Conservation (phyloP, 352 stramenopile species). For the Globisporangium recalcitrans region DNA sequence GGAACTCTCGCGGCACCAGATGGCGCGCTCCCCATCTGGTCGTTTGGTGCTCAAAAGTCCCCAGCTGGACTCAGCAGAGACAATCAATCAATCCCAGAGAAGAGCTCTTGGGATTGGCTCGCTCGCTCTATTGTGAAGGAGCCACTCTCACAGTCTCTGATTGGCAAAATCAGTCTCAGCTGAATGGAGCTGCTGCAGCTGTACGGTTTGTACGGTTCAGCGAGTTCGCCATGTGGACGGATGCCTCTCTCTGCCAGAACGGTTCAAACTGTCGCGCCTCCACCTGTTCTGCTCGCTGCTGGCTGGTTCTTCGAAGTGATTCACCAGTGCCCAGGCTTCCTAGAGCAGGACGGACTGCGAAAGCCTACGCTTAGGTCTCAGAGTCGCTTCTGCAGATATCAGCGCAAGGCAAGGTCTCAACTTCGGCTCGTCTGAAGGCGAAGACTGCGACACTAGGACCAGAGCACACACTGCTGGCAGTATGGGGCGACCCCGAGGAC, state of each 20-base stretch:
- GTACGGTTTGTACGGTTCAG: background rate
- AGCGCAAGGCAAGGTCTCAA: background rate
- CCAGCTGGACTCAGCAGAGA: background rate
- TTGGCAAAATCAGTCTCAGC: background rate
- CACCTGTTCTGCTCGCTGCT: background rate
- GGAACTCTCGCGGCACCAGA: background rate
- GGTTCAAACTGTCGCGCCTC: background rate
- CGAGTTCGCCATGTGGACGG: background rate
- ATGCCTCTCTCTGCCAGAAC: background rate
- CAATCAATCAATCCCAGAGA: too few relatives aligned
- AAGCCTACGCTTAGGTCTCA: background rate
- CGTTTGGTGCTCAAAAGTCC: background rate
- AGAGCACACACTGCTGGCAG: too few relatives aligned
- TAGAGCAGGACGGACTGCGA: too few relatives aligned
- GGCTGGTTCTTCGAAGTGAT: background rate
- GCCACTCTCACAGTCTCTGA: background rate
- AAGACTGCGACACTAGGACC: too few relatives aligned
- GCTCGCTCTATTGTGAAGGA: background rate
- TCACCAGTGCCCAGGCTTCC: too few relatives aligned
- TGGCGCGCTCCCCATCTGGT: background rate
- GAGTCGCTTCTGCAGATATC: background rate
- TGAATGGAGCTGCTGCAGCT: background rate
- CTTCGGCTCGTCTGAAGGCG: background rate
- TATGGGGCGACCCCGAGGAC: constrained; percentile 28
- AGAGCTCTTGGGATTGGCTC: background rate